Conservation (phyloP, 2,329 filamentous ascomycete species). For the Fusarium illudens region DNA sequence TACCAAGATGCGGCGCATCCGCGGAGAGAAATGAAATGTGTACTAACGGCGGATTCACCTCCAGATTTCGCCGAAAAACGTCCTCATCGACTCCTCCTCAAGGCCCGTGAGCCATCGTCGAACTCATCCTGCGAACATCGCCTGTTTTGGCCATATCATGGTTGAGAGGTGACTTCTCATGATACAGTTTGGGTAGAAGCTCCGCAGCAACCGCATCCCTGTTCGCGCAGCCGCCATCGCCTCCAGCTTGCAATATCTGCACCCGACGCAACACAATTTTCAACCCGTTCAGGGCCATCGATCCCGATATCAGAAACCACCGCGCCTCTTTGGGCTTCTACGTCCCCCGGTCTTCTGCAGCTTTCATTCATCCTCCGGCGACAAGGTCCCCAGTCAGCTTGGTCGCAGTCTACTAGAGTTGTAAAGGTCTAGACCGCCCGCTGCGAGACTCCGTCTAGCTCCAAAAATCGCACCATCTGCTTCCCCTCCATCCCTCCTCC, state of each 20-base stretch:
- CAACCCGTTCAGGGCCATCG: not conserved
- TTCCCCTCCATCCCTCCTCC: slow-evolving; percentile 38
- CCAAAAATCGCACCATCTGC: slow-evolving; percentile 42
- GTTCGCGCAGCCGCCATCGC: not conserved
- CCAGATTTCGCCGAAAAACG: slow-evolving; percentile 5
- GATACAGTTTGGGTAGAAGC: slow-evolving; percentile 9
- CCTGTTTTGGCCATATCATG: slow-evolving; percentile 3
- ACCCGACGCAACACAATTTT: slow-evolving; percentile 7
- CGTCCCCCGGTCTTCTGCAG: slow-evolving; percentile 11
- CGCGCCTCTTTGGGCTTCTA: slow-evolving; percentile 1
- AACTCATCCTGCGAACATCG: not conserved
- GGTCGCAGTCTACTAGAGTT: slow-evolving; percentile 20
- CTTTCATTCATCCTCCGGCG: slow-evolving; percentile 24
- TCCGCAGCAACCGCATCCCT: slow-evolving; percentile 1
- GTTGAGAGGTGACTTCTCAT: slow-evolving; percentile 1
- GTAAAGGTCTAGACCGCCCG: slow-evolving; percentile 39
- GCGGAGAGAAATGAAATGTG: not conserved
- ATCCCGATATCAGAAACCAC: slow-evolving; percentile 7
- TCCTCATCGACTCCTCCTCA: not conserved
- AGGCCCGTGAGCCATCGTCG: not conserved
- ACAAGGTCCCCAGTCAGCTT: slow-evolving; percentile 24
- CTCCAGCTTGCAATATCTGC: not conserved
- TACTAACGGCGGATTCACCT: slow-evolving; percentile 11
- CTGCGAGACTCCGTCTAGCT: slow-evolving; percentile 38
- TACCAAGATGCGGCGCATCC: not conserved